Evolutionary conservation across 164 flowering plant genomes (phyloP), one percentile per base, ranked within the genome.

Genomic region (Vitis labrusca): DNA sequence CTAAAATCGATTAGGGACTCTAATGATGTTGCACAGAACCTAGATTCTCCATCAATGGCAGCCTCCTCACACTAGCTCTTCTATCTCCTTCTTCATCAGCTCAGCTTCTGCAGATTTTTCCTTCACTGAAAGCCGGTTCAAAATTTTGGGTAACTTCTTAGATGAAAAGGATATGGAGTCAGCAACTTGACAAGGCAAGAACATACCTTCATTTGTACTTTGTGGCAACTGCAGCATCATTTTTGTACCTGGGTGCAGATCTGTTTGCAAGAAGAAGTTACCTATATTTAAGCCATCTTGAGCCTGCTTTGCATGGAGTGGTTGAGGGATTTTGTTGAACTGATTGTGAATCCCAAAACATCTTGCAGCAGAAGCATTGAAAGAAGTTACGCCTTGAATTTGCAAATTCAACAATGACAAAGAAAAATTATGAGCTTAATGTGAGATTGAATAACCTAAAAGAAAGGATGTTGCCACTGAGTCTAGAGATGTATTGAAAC

Each of bases 191-290:
- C 58, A 50, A 51, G 72, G 72, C 60, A 61, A 62, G 60, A 70
- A 70, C 23, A 50, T 51, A 1, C 60, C 59, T 61, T 10, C 30
- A 9, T 48, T 61, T 29, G 56, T 13, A 9, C 30, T 23, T 57
- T 57, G 65, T 75, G 17, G 59, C 15, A 71, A 75, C 0, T 65
- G 74, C 14, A 75, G 17, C 19, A 60, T 71, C 74, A 70, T 23
- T 75, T 9, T 66, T 47, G 44, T 44, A 13, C 78, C 78, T 5
- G 29, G 9, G 3, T 67, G 53, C 15, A 75, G 13, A 19, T 75
- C 78, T 13, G 66, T 75, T 55, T 70, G 71, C n/a, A 71, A 29
- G 74, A 75, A 75, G 70, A 70, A 75, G 12, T 51, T 51, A 51
- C 10, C 53, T 14, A 51, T 14, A 5, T 51, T 51, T 9, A 0